Evolutionary conservation across 768 basidiomycete genomes (phyloP).

Genomic region (Sporobolomyces pararoseus): DNA sequence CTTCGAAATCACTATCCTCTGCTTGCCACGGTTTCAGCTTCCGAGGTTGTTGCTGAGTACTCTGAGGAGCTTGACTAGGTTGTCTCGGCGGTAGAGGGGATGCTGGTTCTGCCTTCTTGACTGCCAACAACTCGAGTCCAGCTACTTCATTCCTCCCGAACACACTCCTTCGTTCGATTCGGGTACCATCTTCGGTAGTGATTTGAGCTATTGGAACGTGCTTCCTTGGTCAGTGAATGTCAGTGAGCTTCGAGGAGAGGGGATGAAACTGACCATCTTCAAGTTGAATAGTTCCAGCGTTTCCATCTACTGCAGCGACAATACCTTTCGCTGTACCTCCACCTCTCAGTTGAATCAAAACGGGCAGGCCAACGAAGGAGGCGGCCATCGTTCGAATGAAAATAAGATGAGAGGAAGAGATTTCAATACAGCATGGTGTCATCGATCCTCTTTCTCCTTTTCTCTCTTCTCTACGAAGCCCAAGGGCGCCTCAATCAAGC

Average conservation of each 20-base stretch:
- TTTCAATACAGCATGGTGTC: too few species aligned
- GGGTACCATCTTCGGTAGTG: background rate
- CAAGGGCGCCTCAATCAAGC: too few species aligned
- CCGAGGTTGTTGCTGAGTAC: background rate
- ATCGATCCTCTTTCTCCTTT: too few species aligned
- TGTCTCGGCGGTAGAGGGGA: background rate
- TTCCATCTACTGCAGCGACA: background rate
- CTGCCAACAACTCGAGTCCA: conserved; percentile 25
- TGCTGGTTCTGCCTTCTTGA: conserved; percentile 1
- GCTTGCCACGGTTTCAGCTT: background rate
- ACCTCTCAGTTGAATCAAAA: conserved; percentile 13
- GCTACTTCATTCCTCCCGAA: conserved; percentile 19
- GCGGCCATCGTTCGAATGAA: background rate
- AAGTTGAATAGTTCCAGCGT: background rate
- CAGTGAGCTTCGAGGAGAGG: background rate
- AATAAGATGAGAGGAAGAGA: too few species aligned
- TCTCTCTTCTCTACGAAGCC: too few species aligned
- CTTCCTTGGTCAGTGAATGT: too few species aligned
- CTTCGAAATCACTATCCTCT: background rate
- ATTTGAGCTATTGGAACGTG: background rate
- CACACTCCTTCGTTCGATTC: background rate
- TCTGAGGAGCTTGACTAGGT: background rate
- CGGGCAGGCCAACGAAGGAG: conserved; percentile 24
- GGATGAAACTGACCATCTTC: background rate
- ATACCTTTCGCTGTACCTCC: conserved; percentile 9